These are phyloP conservation scores for Rhizopogon rudus DNA, from an alignment of 768 basidiomycete species.

Conservation along the genomic window DNA sequence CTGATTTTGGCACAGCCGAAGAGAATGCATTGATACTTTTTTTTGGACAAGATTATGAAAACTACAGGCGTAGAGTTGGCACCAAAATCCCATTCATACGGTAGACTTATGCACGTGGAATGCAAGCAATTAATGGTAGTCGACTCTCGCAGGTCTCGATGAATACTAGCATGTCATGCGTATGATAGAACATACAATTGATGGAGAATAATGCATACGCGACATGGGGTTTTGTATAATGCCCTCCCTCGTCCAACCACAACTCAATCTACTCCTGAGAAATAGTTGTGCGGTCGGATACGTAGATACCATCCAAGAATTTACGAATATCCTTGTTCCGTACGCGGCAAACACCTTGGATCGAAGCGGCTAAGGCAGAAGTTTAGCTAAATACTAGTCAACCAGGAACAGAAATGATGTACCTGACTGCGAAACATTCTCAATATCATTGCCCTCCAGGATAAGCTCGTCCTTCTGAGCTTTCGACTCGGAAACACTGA, in stretches of 20 bases:
- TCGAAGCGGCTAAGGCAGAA: slow-evolving; percentile 70
- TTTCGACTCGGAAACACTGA: slow-evolving; percentile 79
- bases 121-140: background rate
- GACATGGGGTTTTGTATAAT: slow-evolving; percentile 13
- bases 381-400: background rate
- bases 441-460: slow-evolving; percentile 91
- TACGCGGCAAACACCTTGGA: slow-evolving; percentile 94
- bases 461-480: slow-evolving; percentile 93
- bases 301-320: slow-evolving; percentile 94
- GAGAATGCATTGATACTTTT: slow-evolving; percentile 76
- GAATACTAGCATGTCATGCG: slow-evolving; percentile 14
- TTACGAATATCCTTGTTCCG: slow-evolving; percentile 99
- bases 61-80: slow-evolving; percentile 73
- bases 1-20: slow-evolving; percentile 51
- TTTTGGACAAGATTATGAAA: slow-evolving; percentile 84
- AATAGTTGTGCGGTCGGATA: slow-evolving; percentile 71
- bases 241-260: slow-evolving; percentile 3
- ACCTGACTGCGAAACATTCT: slow-evolving; percentile 97
- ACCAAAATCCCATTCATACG: slow-evolving; percentile 86
- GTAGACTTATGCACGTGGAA: slow-evolving; percentile 26
- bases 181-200: slow-evolving; percentile 19
- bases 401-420: slow-evolving; percentile 8
- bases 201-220: slow-evolving; percentile 16
- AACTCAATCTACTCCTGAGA: slow-evolving; percentile 35
- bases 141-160: background rate